Evolutionary conservation across 2,329 filamentous ascomycete species (phyloP).

Genomic region (Fusarium lyarnte): DNA sequence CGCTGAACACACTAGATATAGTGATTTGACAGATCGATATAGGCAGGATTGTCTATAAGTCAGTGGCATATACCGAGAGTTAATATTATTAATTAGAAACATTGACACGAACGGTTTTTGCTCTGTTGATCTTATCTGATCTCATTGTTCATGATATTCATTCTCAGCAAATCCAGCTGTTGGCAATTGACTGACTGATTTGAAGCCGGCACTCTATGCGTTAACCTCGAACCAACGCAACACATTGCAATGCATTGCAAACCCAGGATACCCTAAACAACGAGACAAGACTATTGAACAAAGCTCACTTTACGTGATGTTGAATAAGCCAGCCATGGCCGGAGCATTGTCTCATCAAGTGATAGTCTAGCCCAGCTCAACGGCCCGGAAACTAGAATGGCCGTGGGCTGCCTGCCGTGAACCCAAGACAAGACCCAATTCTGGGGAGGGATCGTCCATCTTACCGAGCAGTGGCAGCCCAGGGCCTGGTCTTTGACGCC

Average conservation of each 20-base stretch:
- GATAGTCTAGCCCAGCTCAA: constrained; percentile 14
- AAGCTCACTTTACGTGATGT: background rate
- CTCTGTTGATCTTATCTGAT: background rate
- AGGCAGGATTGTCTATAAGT: background rate
- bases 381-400: constrained; percentile 32
- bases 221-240: background rate
- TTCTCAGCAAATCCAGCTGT: background rate
- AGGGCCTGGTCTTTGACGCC: constrained; percentile 32
- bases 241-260: background rate
- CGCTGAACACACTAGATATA: background rate
- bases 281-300: background rate
- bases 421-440: constrained; percentile 5
- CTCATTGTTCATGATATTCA: background rate
- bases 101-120: background rate
- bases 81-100: background rate
- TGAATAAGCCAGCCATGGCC: constrained; percentile 12
- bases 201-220: background rate
- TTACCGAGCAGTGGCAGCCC: constrained; percentile 15
- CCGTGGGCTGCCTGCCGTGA: constrained; percentile 3
- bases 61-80: background rate
- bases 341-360: constrained; percentile 16
- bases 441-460: constrained; percentile 38
- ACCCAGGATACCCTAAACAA: constrained; percentile 6
- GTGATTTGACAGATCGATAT: constrained; percentile 9
- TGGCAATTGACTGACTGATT: background rate